Conservation (phyloP, 805 yeast species). For the Lipomyces starkeyi region DNA sequence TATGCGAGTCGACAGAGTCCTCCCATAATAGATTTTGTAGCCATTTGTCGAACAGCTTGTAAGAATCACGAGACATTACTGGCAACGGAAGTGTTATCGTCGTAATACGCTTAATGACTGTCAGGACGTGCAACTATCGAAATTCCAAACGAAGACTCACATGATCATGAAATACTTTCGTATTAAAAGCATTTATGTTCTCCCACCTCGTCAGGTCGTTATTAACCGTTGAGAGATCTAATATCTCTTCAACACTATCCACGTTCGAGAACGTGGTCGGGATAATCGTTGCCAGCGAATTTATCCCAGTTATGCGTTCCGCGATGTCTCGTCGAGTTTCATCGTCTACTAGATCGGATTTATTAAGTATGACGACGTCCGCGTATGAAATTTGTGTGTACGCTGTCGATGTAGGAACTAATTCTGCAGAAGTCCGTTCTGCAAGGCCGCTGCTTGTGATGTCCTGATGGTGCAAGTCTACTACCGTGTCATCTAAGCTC, state of each 20-base stretch:
- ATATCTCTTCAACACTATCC: slow-evolving; percentile 59
- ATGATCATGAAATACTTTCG: slow-evolving; percentile 39
- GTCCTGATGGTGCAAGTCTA: slow-evolving; percentile 45
- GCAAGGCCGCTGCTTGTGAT: slow-evolving; percentile 48
- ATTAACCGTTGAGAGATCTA: slow-evolving; percentile 83
- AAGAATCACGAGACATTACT: slow-evolving; percentile 46
- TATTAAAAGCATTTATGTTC: slow-evolving; percentile 18
- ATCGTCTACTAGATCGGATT: slow-evolving; percentile 60
- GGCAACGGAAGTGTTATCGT: slow-evolving; percentile 60
- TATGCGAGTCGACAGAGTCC: slow-evolving; percentile 50
- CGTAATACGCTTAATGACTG: slow-evolving; percentile 50
- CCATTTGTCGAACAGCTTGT: slow-evolving; percentile 60
- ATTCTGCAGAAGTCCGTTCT: neutral
- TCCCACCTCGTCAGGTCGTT: slow-evolving; percentile 36
- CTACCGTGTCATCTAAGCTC: slow-evolving; percentile 66
- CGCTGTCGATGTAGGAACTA: slow-evolving; percentile 70
- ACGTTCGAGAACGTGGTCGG: slow-evolving; percentile 78
- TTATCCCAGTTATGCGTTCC: slow-evolving; percentile 58
- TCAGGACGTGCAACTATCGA: slow-evolving; percentile 33
- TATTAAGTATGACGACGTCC: slow-evolving; percentile 80
- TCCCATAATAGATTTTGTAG: slow-evolving; percentile 83
- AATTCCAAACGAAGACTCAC: slow-evolving; percentile 19
- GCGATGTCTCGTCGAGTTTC: slow-evolving; percentile 47
- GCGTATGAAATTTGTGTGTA: slow-evolving; percentile 90
- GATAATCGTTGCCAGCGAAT: slow-evolving; percentile 69